phyloP scores from a whole-genome alignment of 192 early-diverging fungal species.

The Funneliformis geosporum region DNA sequence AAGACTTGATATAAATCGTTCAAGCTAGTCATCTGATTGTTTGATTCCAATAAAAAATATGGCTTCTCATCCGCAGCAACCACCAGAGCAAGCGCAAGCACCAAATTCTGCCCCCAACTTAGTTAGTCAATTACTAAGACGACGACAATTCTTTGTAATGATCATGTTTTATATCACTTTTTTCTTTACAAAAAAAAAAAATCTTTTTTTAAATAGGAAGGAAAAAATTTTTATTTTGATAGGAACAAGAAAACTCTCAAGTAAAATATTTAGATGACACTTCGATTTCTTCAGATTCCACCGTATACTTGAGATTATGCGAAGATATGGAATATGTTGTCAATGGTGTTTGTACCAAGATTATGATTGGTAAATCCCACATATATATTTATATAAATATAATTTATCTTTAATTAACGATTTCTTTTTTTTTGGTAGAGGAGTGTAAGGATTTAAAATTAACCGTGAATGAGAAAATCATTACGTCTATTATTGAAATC shows the following conservation, averaged over 20 bases:
- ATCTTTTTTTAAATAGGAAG: neutral
- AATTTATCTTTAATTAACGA: neutral
- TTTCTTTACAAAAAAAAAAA: neutral
- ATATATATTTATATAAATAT: neutral
- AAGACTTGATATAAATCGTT: too few relatives aligned
- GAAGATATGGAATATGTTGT: constrained; percentile 19
- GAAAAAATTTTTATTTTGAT: neutral
- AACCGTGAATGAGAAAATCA: constrained; percentile 24
- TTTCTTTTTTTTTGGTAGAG: constrained; percentile 4
- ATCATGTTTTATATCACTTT: neutral
- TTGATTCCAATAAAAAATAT: neutral
- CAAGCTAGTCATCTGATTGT: neutral
- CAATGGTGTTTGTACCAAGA: constrained; percentile 16
- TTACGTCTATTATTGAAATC: constrained; percentile 28
- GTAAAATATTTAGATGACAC: constrained; percentile 6
- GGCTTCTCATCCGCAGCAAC: neutral
- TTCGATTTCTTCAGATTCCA: constrained; percentile 16
- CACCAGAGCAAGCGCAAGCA: neutral
- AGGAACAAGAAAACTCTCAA: constrained; percentile 12
- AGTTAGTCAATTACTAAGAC: neutral
- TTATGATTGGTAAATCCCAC: constrained; percentile 21
- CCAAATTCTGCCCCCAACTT: neutral
- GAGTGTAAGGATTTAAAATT: constrained; percentile 24
- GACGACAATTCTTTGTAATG: constrained; percentile 20
- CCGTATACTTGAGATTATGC: constrained; percentile 26